Base-by-base conservation (phyloP, 108 stramenopile genomes). In the Cyclotella choctawhatcheeana region DNA sequence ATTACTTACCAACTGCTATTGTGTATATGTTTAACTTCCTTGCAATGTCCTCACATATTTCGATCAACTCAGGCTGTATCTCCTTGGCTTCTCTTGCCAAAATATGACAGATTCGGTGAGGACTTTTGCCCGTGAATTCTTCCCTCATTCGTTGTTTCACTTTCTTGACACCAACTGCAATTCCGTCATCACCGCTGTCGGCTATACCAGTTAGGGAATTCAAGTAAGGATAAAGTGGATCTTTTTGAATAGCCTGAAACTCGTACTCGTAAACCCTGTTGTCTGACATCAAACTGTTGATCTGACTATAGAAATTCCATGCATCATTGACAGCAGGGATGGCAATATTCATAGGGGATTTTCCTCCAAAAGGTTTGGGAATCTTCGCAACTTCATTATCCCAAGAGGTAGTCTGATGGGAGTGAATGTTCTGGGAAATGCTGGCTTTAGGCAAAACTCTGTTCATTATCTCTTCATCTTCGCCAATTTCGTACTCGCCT, bases 151-250 rank as follows among this genome's bases (percentile, higher is more conserved):
- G 22, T 45, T 80, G 79, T 20, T 51, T 50, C 10, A 75, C 44
- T 17, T 40, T 35, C 34, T 80, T 75, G 51, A 64, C 37, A 55
- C 59, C 71, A 29, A 47, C 21, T 3, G 50, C 21, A 24, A 8
- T 69, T 0, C 74, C 64, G 35, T 66, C 68, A 20, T 75, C 74
- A 29, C 68, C 70, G 53, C 74, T 45, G 31, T 79, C 77, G 25
- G 72, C 58, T 33, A 79, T 67, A 7, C 77, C 77, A n/a, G 72
- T 37, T 30, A 79, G 54, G 3, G 74, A 75, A 61, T 80, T 63
- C 20, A 80, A 58, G 25, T 80, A 80, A 20, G 79, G 74, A 21
- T 80, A 80, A 3, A 80, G 61, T 25, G 79, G 79, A 44, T 80
- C 79, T 5, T 75, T 51, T 62, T 80, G 67, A 26, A 80, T 32